phyloP scores from a whole-genome alignment of 305 asterid species.

The Rubia balearica region DNA sequence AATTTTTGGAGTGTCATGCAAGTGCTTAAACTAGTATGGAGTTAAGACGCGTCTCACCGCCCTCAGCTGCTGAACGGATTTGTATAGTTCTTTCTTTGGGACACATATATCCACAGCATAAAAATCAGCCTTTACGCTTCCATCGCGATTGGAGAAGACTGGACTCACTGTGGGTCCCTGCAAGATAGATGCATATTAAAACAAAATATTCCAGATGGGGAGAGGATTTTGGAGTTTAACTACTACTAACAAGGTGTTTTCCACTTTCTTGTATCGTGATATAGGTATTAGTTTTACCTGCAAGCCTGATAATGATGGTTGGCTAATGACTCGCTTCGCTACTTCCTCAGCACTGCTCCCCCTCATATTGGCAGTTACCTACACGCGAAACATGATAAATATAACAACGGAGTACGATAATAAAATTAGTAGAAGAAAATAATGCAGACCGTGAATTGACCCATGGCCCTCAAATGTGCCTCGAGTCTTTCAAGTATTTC shows the following conservation, averaged over 20 bases:
- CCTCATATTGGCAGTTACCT: slow-evolving; percentile 95
- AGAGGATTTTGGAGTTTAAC: slow-evolving; percentile 1
- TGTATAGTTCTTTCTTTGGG: slow-evolving; percentile 82
- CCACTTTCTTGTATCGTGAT: not conserved
- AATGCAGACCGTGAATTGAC: slow-evolving; percentile 75
- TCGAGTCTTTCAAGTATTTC: slow-evolving; percentile 97
- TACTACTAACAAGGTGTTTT: not conserved
- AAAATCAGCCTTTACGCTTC: slow-evolving; percentile 49
- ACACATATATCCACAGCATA: slow-evolving; percentile 87
- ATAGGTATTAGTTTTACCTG: slow-evolving; percentile 46
- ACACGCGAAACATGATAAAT: slow-evolving; percentile 22
- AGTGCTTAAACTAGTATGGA: slow-evolving; percentile 5
- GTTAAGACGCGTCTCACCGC: slow-evolving; percentile 45
- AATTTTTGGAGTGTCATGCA: not conserved
- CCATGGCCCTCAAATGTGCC: slow-evolving; percentile 81
- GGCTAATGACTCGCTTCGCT: slow-evolving; percentile 74
- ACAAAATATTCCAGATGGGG: slow-evolving; percentile 7
- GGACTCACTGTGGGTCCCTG: slow-evolving; percentile 98
- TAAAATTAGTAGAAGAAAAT: slow-evolving; percentile 8
- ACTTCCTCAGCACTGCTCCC: slow-evolving; percentile 95
- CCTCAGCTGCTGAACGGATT: slow-evolving; percentile 85
- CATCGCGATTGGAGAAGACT: slow-evolving; percentile 61
- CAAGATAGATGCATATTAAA: slow-evolving; percentile 18
- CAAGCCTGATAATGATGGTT: slow-evolving; percentile 78
- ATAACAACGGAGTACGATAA: slow-evolving; percentile 11